Conservation (phyloP, 768 basidiomycete genomes). For the Lactarius hatsudake region DNA sequence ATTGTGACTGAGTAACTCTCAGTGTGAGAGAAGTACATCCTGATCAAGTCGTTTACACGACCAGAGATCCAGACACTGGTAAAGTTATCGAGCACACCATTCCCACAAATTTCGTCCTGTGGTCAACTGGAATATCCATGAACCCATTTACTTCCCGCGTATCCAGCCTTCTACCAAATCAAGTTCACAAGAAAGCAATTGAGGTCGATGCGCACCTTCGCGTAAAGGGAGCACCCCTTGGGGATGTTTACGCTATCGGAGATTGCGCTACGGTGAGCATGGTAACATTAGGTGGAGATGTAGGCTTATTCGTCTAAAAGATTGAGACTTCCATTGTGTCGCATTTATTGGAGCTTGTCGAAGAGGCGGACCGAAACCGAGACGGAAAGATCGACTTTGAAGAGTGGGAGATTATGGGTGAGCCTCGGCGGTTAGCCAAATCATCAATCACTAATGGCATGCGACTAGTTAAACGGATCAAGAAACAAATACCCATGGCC, state of each 20-base stretch:
- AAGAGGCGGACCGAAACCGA: slow-evolving; percentile 84
- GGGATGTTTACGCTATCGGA: slow-evolving; percentile 89
- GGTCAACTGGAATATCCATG: slow-evolving; percentile 96
- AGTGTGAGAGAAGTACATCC: slow-evolving; percentile 51
- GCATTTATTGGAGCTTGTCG: slow-evolving; percentile 85
- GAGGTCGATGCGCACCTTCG: slow-evolving; percentile 91
- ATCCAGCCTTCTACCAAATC: slow-evolving; percentile 45
- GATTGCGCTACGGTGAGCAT: slow-evolving; percentile 82
- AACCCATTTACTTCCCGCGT: slow-evolving; percentile 88
- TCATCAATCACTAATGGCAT: neutral
- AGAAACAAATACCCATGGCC: slow-evolving; percentile 84
- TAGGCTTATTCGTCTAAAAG: slow-evolving; percentile 38
- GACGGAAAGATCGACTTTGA: slow-evolving; percentile 84
- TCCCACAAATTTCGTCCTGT: slow-evolving; percentile 88
- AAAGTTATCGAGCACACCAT: slow-evolving; percentile 57
- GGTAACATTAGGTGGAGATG: neutral
- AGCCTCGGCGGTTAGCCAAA: slow-evolving; percentile 21
- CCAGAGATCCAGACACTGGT: slow-evolving; percentile 58
- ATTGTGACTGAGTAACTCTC: slow-evolving; percentile 45
- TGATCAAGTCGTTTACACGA: slow-evolving; percentile 74
- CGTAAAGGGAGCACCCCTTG: slow-evolving; percentile 85
- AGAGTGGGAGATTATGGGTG: slow-evolving; percentile 89
- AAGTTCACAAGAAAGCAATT: slow-evolving; percentile 77
- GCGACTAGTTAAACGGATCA: slow-evolving; percentile 61
- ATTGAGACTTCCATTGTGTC: slow-evolving; percentile 86